A percentile compares a stretch with the other conserved stretches of the same genome.
phyloP scores from a whole-genome alignment of 129 eudicot genomes.

The Lactuca sativa region DNA sequence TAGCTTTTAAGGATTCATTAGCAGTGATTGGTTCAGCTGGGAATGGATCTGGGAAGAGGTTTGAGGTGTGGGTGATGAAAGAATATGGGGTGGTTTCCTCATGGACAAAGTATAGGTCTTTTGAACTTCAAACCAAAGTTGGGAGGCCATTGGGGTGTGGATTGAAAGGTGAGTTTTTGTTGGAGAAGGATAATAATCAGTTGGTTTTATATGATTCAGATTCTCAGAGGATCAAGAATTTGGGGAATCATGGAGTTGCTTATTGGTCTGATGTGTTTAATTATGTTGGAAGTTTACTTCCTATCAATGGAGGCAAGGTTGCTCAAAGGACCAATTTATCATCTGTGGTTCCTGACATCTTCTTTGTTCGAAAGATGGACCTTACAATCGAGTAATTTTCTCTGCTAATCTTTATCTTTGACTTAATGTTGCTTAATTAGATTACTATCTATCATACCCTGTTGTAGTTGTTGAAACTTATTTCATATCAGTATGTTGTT shows the following conservation, averaged over 20 bases:
- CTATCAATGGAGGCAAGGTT: conserved; percentile 28
- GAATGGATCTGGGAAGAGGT: conserved; percentile 20
- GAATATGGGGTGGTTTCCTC: conserved; percentile 33
- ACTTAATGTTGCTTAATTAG: conserved; percentile 9
- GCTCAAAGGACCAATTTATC: conserved; percentile 17
- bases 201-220: conserved; percentile 27
- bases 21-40: conserved; percentile 20
- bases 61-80: conserved; percentile 35
- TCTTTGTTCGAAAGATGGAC: conserved; percentile 34
- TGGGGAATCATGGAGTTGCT: conserved; percentile 34
- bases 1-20: conserved; percentile 13
- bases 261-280: conserved; percentile 32
- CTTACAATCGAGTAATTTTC: conserved; percentile 15
- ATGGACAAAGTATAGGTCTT: conserved; percentile 26
- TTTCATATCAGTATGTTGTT: conserved; percentile 18
- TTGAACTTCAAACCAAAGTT: conserved; percentile 19
- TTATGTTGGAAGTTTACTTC: conserved; percentile 33
- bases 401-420: conserved; percentile 6
- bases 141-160: conserved; percentile 37
- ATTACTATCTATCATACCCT: conserved; percentile 6
- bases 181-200: conserved; percentile 32
- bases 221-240: conserved; percentile 18
- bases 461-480: conserved; percentile 2
- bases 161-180: conserved; percentile 25
- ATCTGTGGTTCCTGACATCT: conserved; percentile 13